Percentiles rank a stretch among this genome's conserved stretches.
Conservation (phyloP, 2,329 filamentous ascomycete genomes). For the Fusarium newnesense region DNA sequence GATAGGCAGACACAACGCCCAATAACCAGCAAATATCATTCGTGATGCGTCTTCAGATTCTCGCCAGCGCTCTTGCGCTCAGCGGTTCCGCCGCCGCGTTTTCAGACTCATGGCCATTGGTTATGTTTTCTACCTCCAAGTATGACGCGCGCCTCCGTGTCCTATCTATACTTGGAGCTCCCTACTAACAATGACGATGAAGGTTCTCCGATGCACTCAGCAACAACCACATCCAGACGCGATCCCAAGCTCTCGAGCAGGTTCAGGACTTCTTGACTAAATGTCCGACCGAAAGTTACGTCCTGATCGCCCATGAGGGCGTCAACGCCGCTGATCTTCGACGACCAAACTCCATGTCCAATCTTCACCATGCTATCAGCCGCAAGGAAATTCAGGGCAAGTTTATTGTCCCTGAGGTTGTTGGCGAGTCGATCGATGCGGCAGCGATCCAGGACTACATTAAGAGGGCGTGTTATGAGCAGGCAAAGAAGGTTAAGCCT, state of each 20-base stretch:
- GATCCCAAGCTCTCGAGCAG: constrained; percentile 54
- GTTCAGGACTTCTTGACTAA: constrained; percentile 65
- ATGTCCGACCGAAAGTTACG: constrained; percentile 80
- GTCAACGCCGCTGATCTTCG: constrained; percentile 76
- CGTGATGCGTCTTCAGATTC: constrained; percentile 65
- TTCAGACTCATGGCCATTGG: constrained; percentile 87
- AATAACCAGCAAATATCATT: constrained; percentile 42
- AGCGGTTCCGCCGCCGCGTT: constrained; percentile 76
- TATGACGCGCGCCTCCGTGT: constrained; percentile 58
- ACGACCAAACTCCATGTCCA: constrained; percentile 61
- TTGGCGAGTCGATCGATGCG: constrained; percentile 58
- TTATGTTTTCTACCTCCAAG: constrained; percentile 86
- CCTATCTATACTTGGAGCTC: constrained; percentile 32
- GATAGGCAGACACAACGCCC: constrained; percentile 41
- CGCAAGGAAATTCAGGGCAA: constrained; percentile 50
- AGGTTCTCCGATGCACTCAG: constrained; percentile 50
- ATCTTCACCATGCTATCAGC: constrained; percentile 57
- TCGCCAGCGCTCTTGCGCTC: constrained; percentile 63
- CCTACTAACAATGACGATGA: constrained; percentile 28
- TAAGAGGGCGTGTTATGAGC: constrained; percentile 55
- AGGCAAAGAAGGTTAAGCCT: constrained; percentile 52
- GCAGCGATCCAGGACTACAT: constrained; percentile 58
- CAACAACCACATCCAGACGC: constrained; percentile 61
- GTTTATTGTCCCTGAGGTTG: constrained; percentile 67
- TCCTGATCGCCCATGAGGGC: constrained; percentile 81